These are phyloP conservation scores for Yamadazyma sp. DNA, from an alignment of 1,139 yeast species.

Conservation along the genomic window DNA sequence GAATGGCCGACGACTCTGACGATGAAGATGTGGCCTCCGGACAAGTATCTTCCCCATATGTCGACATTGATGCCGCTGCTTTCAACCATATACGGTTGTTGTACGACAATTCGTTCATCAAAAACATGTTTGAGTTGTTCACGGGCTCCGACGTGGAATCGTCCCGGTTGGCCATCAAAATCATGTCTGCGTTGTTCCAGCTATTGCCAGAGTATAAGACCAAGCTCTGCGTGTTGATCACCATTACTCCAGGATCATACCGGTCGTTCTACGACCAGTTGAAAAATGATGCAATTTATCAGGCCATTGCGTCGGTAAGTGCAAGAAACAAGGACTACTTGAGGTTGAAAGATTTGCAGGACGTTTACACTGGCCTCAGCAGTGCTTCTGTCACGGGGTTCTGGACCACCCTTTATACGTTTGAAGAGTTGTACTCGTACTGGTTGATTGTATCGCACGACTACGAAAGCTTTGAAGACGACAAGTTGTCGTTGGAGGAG, in stretches of 20 bases:
- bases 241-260: slow-evolving; percentile 36
- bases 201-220: slow-evolving; percentile 31
- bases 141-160: slow-evolving; percentile 10
- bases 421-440: slow-evolving; percentile 43
- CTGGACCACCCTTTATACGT: slow-evolving; percentile 36
- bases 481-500: slow-evolving; percentile 46
- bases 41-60: neutral
- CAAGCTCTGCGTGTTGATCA: slow-evolving; percentile 36
- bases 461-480: slow-evolving; percentile 52
- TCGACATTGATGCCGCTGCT: slow-evolving; percentile 4
- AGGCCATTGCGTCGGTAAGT: slow-evolving; percentile 10
- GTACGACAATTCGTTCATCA: slow-evolving; percentile 26
- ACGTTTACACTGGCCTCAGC: slow-evolving; percentile 11
- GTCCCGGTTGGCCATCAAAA: slow-evolving; percentile 17
- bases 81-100: slow-evolving; percentile 15
- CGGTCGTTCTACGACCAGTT: slow-evolving; percentile 28
- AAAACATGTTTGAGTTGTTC: slow-evolving; percentile 21
- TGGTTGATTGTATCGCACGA: slow-evolving; percentile 70
- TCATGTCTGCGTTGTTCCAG: slow-evolving; percentile 29
- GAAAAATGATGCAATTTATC: slow-evolving; percentile 19
- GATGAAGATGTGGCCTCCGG: slow-evolving; percentile 8
- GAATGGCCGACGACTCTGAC: slow-evolving; percentile 15
- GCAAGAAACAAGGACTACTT: slow-evolving; percentile 22
- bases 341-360: slow-evolving; percentile 13
- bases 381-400: slow-evolving; percentile 18